These are phyloP conservation scores for Polysphondylium violaceum DNA, from an alignment of 78 protist genomes.

Conservation along the genomic window DNA sequence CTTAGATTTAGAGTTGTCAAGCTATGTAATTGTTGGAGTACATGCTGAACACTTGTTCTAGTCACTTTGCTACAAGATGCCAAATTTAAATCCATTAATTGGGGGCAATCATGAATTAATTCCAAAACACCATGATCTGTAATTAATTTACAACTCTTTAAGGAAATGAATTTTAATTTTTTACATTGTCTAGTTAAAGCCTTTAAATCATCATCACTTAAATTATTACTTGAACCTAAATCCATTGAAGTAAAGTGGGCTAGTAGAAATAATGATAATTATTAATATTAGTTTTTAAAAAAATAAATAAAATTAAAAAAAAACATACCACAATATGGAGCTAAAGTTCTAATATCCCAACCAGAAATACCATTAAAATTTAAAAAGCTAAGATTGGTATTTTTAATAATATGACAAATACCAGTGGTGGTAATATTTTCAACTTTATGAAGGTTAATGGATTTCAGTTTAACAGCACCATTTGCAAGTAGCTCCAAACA, in stretches of 20 bases:
- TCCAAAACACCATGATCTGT: constrained; percentile 81
- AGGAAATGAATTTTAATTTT: constrained; percentile 61
- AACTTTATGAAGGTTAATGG: constrained; percentile 64
- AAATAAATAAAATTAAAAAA: neutral
- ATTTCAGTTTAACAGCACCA: constrained; percentile 79
- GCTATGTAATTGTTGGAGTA: constrained; percentile 46
- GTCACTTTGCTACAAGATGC: constrained; percentile 68
- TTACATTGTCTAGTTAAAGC: constrained; percentile 78
- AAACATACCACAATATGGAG: constrained; percentile 69
- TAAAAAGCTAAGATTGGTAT: constrained; percentile 59
- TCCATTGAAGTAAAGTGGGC: constrained; percentile 78
- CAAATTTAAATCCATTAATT: constrained; percentile 71
- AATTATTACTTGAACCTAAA: constrained; percentile 71
- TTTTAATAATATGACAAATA: constrained; percentile 75
- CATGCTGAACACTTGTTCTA: constrained; percentile 68
- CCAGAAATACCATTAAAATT: constrained; percentile 79
- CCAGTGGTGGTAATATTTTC: constrained; percentile 76
- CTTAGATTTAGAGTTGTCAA: constrained; percentile 49
- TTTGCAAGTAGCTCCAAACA: constrained; percentile 62
- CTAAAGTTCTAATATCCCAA: constrained; percentile 75
- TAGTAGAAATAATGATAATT: constrained; percentile 1
- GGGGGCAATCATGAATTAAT: constrained; percentile 73
- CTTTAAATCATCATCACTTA: constrained; percentile 69
- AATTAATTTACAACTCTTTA: constrained; percentile 67
- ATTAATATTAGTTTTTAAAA: neutral